These are phyloP conservation scores for Ophiocordyceps australis DNA, from an alignment of 2,329 filamentous ascomycete species.

Conservation along the genomic window DNA sequence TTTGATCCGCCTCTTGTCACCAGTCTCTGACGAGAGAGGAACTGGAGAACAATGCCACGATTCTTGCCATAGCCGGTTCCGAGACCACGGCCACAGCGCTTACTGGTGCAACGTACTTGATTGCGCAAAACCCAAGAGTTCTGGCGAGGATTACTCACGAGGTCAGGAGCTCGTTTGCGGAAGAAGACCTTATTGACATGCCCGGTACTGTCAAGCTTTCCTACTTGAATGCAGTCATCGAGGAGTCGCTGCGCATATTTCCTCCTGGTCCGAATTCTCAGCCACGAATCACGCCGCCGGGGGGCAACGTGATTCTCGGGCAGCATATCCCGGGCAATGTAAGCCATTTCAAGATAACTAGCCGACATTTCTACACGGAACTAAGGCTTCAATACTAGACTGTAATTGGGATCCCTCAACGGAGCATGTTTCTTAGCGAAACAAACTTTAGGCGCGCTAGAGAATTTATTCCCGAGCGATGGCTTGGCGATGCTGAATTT, in stretches of 20 bases:
- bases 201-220: constrained; percentile 2
- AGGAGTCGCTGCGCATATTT: constrained; percentile 21
- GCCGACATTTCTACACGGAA: too few relatives aligned
- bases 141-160: constrained; percentile 15
- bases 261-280: constrained; percentile 8
- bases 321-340: neutral
- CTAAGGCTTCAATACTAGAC: too few relatives aligned
- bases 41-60: constrained; percentile 4
- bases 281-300: constrained; percentile 1
- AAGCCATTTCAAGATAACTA: too few relatives aligned
- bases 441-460: constrained; percentile 14
- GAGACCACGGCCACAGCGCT: constrained; percentile 12
- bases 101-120: constrained; percentile 7
- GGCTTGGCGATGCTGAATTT: constrained; percentile 8
- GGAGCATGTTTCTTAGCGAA: too few relatives aligned
- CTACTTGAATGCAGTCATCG: constrained; percentile 16
- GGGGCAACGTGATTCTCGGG: neutral
- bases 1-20: constrained; percentile 3
- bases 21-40: constrained; percentile 2
- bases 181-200: constrained; percentile 2
- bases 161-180: constrained; percentile 2
- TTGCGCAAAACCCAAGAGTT: constrained; percentile 10
- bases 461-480: constrained; percentile 19
- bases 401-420: too few relatives aligned
- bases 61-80: constrained; percentile 8